These are phyloP conservation scores for Boletus eberwhitei DNA, from an alignment of 768 basidiomycete genomes.

Conservation along the genomic window DNA sequence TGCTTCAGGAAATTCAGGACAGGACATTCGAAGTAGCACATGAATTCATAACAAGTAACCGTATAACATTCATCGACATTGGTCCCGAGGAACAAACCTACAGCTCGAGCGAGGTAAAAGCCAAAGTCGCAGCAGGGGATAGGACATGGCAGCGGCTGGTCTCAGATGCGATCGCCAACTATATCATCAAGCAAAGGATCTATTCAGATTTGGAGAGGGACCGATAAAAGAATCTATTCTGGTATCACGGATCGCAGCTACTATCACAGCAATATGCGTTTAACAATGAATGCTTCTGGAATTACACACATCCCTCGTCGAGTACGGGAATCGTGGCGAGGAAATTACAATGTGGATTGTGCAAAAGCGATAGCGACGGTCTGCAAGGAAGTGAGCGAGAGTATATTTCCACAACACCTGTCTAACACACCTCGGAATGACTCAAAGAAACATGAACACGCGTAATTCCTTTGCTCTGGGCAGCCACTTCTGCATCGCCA, in stretches of 20 bases:
- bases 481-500: constrained; percentile 75
- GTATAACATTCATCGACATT: constrained; percentile 62
- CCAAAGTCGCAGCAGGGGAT: constrained; percentile 18
- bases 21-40: constrained; percentile 34
- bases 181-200: constrained; percentile 46
- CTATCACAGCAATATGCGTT: neutral
- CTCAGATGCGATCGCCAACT: constrained; percentile 44
- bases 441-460: constrained; percentile 82
- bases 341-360: constrained; percentile 49
- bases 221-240: constrained; percentile 13
- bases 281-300: neutral
- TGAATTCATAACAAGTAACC: constrained; percentile 49
- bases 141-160: constrained; percentile 48
- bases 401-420: neutral
- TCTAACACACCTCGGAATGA: constrained; percentile 78
- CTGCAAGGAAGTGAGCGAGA: constrained; percentile 36
- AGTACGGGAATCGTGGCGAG: neutral
- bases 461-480: constrained; percentile 66
- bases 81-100: constrained; percentile 50
- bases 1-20: constrained; percentile 30
- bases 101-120: constrained; percentile 70
- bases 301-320: constrained; percentile 4
- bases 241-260: constrained; percentile 2
- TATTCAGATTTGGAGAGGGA: constrained; percentile 30
- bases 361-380: constrained; percentile 87